Base-by-base conservation (phyloP, 345 rosid species). In the Capsella bursapastoris region DNA sequence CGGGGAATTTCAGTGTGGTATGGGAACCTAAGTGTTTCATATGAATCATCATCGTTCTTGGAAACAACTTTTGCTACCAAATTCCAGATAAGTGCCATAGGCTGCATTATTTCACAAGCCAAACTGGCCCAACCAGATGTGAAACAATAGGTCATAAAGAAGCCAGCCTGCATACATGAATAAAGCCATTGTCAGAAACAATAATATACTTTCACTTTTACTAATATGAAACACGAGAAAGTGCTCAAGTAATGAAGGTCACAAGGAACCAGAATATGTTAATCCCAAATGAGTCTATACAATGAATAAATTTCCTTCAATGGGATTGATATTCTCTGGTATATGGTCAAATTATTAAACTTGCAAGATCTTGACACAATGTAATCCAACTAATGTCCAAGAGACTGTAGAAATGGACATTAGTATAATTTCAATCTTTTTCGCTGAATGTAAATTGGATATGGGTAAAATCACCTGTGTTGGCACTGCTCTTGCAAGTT, bases 101-200 rank as follows among this genome's bases (percentile, higher is more conserved):
- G 87, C 73, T 89, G 97, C 88, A 91, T 83, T 51, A 91, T 55
- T 84, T 91, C 97, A 76, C 84, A 78, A 5, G 96, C 78, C 71
- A 91, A 78, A 79, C 97, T 81, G 15, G 97, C 91, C 97, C 96
- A 91, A 13, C 97, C 97, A 31, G 96, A 91, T 63, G 97, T 86
- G 68, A 91, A 78, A 58, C 90, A 86, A 62, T 91, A 91, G 16
- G 98, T 92, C 85, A 81, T 90, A 85, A 94, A 94, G 86, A 94
- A 94, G 76, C 86, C 80, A 81, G 95, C 96, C 97, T 94, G 91
- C 82, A 81, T 52, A 76, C 65, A 61, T n/a, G 51, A 50, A 34
- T 64, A 32, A 68, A 29, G 73, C 37, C 51, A 48, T 45, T 18
- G 40, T 74, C 65, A 71, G 27, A 64, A 73, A 62, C 61, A 64